These are phyloP conservation scores for Aspergillus tanneri DNA, from an alignment of 2,329 filamentous ascomycete species.

Conservation along the genomic window DNA sequence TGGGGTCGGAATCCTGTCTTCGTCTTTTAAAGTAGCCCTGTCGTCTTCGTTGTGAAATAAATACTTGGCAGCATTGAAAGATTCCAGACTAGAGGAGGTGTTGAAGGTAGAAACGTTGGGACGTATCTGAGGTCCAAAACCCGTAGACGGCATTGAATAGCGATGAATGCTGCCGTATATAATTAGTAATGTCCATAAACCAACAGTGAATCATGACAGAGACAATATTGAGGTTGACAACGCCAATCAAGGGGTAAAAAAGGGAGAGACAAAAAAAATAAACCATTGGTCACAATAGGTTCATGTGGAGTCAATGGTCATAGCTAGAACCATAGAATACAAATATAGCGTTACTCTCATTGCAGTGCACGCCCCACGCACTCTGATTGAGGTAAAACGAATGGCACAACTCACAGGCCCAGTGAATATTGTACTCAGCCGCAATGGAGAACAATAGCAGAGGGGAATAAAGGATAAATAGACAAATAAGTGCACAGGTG, in stretches of 20 bases:
- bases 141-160: constrained; percentile 85
- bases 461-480: too few species aligned
- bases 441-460: too few species aligned
- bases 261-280: neutral
- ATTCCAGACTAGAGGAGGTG: constrained; percentile 61
- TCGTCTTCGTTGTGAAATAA: constrained; percentile 84
- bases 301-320: too few species aligned
- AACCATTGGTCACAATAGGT: neutral
- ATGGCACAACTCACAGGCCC: too few species aligned
- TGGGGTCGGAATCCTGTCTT: constrained; percentile 56
- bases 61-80: constrained; percentile 81
- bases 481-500: neutral
- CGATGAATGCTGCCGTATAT: constrained; percentile 66
- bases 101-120: constrained; percentile 31
- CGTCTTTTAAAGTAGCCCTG: constrained; percentile 43
- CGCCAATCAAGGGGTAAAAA: neutral
- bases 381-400: too few species aligned
- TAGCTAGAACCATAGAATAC: too few species aligned
- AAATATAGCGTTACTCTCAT: too few species aligned
- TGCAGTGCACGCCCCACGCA: too few species aligned
- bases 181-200: constrained; percentile 6
- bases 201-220: neutral
- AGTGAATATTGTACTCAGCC: too few species aligned
- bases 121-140: constrained; percentile 34
- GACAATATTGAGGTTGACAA: neutral